Conservation (phyloP, 2,329 filamentous ascomycete species). For the Hymenoscyphus occultus region DNA sequence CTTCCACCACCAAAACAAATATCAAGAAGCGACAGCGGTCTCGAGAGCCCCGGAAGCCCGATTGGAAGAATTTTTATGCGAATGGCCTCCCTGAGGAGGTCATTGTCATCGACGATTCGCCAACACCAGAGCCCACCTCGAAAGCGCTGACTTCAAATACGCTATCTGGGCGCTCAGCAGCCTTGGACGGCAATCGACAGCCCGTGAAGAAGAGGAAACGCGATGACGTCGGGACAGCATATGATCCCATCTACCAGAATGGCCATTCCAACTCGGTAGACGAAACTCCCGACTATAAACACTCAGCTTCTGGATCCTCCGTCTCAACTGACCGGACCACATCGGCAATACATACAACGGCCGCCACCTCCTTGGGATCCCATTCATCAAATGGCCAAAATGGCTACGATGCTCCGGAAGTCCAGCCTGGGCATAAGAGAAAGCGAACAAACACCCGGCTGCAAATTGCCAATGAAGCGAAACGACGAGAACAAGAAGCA, state of each 20-base stretch:
- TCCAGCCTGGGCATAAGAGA: constrained; percentile 76
- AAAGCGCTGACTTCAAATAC: constrained; percentile 41
- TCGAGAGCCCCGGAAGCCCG: constrained; percentile 54
- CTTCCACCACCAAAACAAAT: constrained; percentile 34
- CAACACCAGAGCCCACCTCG: constrained; percentile 43
- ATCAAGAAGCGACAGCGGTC: constrained; percentile 40
- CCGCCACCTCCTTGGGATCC: constrained; percentile 80
- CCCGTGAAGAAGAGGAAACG: constrained; percentile 67
- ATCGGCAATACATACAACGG: constrained; percentile 78
- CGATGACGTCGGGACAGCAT: constrained; percentile 51
- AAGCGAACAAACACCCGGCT: constrained; percentile 76
- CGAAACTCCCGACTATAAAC: constrained; percentile 66
- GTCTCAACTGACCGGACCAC: constrained; percentile 81
- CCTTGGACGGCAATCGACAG: constrained; percentile 52
- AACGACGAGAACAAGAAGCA: constrained; percentile 69
- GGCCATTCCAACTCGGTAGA: constrained; percentile 67
- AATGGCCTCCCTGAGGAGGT: constrained; percentile 82
- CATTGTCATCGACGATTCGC: constrained; percentile 75
- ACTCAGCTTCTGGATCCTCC: constrained; percentile 65
- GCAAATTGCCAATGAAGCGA: constrained; percentile 78
- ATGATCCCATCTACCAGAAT: constrained; percentile 70
- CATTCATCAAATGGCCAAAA: constrained; percentile 56
- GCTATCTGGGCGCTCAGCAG: constrained; percentile 29
- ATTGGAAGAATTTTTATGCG: constrained; percentile 79
- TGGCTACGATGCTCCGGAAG: constrained; percentile 65